These are phyloP conservation scores for Castanea crenata DNA, from an alignment of 306 rosid genomes.

Conservation along the genomic window DNA sequence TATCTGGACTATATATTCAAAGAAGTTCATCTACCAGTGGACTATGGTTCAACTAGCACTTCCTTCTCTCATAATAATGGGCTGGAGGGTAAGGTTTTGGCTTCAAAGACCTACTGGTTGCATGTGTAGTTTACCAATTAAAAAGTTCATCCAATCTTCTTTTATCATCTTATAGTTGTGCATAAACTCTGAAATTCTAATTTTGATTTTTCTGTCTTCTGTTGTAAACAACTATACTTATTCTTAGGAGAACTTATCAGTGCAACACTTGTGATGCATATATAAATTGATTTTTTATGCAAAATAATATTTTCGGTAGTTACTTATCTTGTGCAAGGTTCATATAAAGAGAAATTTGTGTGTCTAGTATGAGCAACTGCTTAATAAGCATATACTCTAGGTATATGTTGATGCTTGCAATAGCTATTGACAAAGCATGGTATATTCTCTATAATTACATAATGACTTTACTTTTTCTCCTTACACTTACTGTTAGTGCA, in stretches of 20 bases:
- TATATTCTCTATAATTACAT: background rate
- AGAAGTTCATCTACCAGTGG: too few species aligned
- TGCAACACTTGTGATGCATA: background rate
- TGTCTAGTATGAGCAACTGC: background rate
- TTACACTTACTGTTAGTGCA: conserved; percentile 3
- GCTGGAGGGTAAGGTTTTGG: too few species aligned
- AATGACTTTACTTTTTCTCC: background rate
- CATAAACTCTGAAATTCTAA: background rate
- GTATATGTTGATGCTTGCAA: background rate
- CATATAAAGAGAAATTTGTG: background rate
- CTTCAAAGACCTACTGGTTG: too few species aligned
- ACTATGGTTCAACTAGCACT: too few species aligned
- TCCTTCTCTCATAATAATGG: too few species aligned
- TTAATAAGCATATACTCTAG: background rate
- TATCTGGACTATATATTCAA: too few species aligned
- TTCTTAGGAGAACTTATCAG: background rate
- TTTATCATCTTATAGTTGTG: background rate
- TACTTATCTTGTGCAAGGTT: background rate
- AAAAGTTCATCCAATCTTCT: background rate
- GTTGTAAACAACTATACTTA: background rate
- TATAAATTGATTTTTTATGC: background rate
- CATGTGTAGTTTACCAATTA: too few species aligned
- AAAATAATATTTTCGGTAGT: background rate
- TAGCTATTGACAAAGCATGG: background rate
- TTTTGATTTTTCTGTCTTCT: background rate